phyloP scores from a whole-genome alignment of 2,329 filamentous ascomycete genomes.

The Cordyceps cateniannulata region DNA sequence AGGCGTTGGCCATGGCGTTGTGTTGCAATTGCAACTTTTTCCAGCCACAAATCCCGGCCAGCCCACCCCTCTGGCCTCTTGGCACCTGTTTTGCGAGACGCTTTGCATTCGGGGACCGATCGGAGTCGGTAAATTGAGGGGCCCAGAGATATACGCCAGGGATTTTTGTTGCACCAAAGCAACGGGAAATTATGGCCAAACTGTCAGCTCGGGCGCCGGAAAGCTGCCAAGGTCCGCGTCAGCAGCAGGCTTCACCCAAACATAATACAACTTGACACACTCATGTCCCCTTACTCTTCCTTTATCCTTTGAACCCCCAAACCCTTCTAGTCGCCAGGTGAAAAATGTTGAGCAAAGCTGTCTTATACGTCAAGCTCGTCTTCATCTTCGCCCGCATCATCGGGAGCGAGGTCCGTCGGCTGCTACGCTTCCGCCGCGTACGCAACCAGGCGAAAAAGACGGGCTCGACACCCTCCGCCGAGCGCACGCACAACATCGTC shows the following conservation, averaged over 20 bases:
- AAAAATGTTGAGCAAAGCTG: constrained; percentile 23
- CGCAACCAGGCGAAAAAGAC: constrained; percentile 8
- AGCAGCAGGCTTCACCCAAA: background rate
- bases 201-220: background rate
- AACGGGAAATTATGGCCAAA: background rate
- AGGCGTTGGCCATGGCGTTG: background rate
- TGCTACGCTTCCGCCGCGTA: constrained; percentile 14
- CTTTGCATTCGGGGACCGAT: background rate
- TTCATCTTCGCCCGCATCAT: constrained; percentile 21
- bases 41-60: background rate
- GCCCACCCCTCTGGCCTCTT: background rate
- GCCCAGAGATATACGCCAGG: background rate
- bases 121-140: constrained; percentile 12
- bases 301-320: background rate
- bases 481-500: constrained; percentile 40
- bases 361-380: constrained; percentile 25
- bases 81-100: background rate
- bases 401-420: constrained; percentile 18
- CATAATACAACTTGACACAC: background rate
- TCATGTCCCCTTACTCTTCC: too few species aligned
- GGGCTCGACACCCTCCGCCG: constrained; percentile 14
- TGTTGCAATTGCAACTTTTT: background rate
- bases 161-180: background rate
- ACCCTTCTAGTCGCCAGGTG: too few species aligned
- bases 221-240: background rate